These are phyloP conservation scores for Pleurozium schreberi DNA, from an alignment of 225 moss, liverwort and hornwort genomes.

Conservation along the genomic window DNA sequence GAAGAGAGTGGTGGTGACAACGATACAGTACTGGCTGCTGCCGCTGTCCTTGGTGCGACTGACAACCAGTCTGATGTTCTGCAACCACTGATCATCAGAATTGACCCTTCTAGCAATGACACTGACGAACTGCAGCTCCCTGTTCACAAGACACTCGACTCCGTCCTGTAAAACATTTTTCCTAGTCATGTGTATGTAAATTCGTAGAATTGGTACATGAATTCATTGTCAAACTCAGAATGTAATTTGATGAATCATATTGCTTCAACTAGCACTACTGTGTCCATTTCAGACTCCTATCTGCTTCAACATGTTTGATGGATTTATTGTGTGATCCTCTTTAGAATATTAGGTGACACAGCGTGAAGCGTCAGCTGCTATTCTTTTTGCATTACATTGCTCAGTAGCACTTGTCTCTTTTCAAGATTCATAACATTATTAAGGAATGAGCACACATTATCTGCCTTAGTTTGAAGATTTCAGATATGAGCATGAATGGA, in stretches of 20 bases:
- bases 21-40: background rate
- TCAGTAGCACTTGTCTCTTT: background rate
- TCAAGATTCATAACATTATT: background rate
- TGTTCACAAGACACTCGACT: slow-evolving; percentile 4
- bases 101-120: slow-evolving; percentile 8
- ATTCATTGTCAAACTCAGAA: background rate
- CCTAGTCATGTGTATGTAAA: background rate
- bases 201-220: background rate
- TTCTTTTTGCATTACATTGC: no score
- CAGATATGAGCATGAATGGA: background rate
- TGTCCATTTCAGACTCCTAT: background rate
- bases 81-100: slow-evolving; percentile 23
- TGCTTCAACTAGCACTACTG: background rate
- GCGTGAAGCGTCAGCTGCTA: background rate
- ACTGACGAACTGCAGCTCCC: background rate
- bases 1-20: slow-evolving; percentile 24
- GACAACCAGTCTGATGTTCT: slow-evolving; percentile 1
- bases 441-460: background rate
- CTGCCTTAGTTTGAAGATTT: background rate
- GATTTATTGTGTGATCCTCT: background rate
- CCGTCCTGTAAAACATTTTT: slow-evolving; percentile 6
- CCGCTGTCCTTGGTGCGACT: background rate
- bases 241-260: background rate
- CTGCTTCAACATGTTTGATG: background rate
- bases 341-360: background rate